These are phyloP conservation scores for Ustilago lituana DNA, from an alignment of 1,284 basidiomycete species.

Conservation along the genomic window DNA sequence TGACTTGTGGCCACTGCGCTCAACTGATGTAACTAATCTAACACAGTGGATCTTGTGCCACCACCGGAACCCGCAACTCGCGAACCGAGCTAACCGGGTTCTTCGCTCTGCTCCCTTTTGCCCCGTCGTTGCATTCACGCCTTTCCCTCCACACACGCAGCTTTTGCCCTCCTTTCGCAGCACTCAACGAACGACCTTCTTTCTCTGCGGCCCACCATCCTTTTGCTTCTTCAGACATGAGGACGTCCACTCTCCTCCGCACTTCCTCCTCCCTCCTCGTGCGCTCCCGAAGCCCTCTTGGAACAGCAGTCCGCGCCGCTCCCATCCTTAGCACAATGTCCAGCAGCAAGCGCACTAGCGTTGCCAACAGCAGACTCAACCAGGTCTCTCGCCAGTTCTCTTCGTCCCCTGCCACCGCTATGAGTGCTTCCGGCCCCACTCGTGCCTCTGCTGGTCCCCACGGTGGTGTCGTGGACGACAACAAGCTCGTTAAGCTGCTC, in stretches of 20 bases:
- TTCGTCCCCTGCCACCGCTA: slow-evolving; percentile 5
- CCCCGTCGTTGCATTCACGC: slow-evolving; percentile 13
- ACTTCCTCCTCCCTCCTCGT: slow-evolving; percentile 23
- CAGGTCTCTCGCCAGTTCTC: slow-evolving; percentile 42
- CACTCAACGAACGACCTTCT: too few species aligned
- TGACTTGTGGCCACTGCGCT: neutral
- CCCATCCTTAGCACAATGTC: slow-evolving; percentile 15
- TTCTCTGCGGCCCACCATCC: slow-evolving; percentile 1
- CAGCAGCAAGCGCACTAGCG: slow-evolving; percentile 20
- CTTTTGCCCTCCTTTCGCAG: slow-evolving; percentile 2
- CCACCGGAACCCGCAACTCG: slow-evolving; percentile 18
- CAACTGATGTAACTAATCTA: too few species aligned
- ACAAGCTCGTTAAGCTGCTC: slow-evolving; percentile 47
- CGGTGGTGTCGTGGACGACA: slow-evolving; percentile 1
- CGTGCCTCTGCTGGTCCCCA: neutral
- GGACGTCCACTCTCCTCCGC: slow-evolving; percentile 35
- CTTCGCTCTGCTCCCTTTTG: slow-evolving; percentile 5
- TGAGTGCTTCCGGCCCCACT: slow-evolving; percentile 21
- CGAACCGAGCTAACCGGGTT: slow-evolving; percentile 16
- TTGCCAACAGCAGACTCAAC: slow-evolving; percentile 33
- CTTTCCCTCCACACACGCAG: too few species aligned
- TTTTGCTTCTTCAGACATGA: slow-evolving; percentile 31
- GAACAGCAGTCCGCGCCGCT: too few species aligned
- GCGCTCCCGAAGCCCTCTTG: slow-evolving; percentile 11
- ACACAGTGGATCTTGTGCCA: neutral